These are phyloP conservation scores for Aureobasidium sp. DNA, from an alignment of 2,329 filamentous ascomycete species.

Conservation along the genomic window DNA sequence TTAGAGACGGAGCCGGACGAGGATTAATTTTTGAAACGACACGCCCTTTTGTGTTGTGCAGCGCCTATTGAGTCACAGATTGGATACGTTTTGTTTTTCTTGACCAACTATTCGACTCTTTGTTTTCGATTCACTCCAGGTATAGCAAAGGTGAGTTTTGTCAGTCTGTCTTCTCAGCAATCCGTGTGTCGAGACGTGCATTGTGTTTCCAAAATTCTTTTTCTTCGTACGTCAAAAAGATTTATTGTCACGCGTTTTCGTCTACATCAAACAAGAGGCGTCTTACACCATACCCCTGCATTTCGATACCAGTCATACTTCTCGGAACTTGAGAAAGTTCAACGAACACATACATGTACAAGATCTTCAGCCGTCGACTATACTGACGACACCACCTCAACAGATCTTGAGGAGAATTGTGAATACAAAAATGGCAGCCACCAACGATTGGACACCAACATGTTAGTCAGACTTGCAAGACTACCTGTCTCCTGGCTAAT, in stretches of 20 bases:
- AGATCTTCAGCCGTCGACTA: too few relatives aligned
- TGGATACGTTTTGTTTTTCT: not conserved
- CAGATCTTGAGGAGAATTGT: not conserved
- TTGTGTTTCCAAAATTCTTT: constrained; percentile 3
- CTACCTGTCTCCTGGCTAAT: not conserved
- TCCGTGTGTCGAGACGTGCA: not conserved
- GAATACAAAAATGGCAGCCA: constrained; percentile 9
- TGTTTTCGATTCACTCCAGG: too few relatives aligned
- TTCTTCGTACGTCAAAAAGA: not conserved
- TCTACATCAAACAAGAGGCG: constrained; percentile 2
- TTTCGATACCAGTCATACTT: not conserved
- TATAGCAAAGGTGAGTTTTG: too few relatives aligned
- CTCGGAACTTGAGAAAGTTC: too few relatives aligned
- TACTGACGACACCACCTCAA: not conserved
- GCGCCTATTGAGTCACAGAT: constrained; percentile 7
- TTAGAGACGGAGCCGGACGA: not conserved
- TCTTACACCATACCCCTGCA: not conserved
- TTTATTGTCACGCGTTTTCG: constrained; percentile 13
- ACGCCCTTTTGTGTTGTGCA: too few relatives aligned
- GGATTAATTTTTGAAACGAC: constrained; percentile 11
- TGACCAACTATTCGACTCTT: too few relatives aligned
- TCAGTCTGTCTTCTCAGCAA: too few relatives aligned
- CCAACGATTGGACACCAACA: constrained; percentile 33
- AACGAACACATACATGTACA: not conserved
- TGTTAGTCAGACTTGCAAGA: constrained; percentile 26